Percentiles rank a stretch among this genome's conserved stretches.
Evolutionary conservation across 1,284 basidiomycete genomes (phyloP).

Genomic region (Apiotrichum domesticum): DNA sequence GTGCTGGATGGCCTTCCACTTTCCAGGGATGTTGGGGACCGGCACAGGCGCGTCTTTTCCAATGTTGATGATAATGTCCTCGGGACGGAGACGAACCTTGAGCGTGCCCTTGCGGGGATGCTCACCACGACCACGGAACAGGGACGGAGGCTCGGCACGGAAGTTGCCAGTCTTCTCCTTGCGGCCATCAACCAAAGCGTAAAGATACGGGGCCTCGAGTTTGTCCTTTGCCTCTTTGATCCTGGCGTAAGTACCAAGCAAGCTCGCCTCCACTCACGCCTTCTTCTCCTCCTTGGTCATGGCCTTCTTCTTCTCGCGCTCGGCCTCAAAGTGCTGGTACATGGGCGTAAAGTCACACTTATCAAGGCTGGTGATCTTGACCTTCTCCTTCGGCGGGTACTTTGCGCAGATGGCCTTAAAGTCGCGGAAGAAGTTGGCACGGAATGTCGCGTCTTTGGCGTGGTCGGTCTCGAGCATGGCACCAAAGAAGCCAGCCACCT

Average conservation of each 20-base stretch:
- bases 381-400: constrained; percentile 70
- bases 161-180: constrained; percentile 99
- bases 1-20: constrained; percentile 76
- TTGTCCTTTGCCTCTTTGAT: constrained; percentile 78
- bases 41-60: constrained; percentile 67
- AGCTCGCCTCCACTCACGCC: constrained; percentile 43
- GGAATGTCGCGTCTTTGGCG: constrained; percentile 80
- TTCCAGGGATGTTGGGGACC: constrained; percentile 75
- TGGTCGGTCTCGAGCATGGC: constrained; percentile 92
- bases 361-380: constrained; percentile 70
- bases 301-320: constrained; percentile 88
- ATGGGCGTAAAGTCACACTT: constrained; percentile 93
- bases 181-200: constrained; percentile 83
- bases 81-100: constrained; percentile 84
- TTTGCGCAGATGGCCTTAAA: constrained; percentile 72
- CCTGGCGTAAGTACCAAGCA: constrained; percentile 15
- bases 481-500: constrained; percentile 95
- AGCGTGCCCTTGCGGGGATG: constrained; percentile 96
- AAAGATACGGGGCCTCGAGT: constrained; percentile 75
- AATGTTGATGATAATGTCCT: constrained; percentile 92
- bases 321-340: constrained; percentile 85
- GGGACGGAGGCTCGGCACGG: constrained; percentile 91
- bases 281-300: constrained; percentile 84
- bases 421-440: constrained; percentile 93
- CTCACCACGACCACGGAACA: constrained; percentile 96